Evolutionary conservation across 495 filamentous ascomycete genomes (phyloP).

Genomic region (Trichodelitschia bisporula): DNA sequence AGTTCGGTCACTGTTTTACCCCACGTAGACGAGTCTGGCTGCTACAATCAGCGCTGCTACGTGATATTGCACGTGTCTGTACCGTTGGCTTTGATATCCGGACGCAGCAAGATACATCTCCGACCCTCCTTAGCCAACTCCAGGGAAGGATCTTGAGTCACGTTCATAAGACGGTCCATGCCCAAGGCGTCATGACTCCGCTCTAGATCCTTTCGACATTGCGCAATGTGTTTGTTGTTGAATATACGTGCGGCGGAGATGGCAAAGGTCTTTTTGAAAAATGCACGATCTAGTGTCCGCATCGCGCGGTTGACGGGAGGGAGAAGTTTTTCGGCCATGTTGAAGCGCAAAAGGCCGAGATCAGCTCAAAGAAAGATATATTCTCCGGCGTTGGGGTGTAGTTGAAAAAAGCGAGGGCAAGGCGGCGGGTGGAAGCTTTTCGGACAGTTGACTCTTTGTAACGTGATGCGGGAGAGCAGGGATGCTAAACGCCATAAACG

Average conservation of each 20-base stretch:
- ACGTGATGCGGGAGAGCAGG: too few relatives aligned
- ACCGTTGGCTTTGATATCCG: constrained; percentile 46
- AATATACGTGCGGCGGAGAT: constrained; percentile 56
- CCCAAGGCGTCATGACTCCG: constrained; percentile 33
- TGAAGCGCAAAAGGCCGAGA: too few relatives aligned
- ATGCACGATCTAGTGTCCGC: constrained; percentile 51
- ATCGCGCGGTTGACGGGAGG: constrained; percentile 67
- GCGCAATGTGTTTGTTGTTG: constrained; percentile 44
- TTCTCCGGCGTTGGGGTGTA: too few relatives aligned
- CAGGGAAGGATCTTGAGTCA: constrained; percentile 25
- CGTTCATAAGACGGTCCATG: constrained; percentile 29
- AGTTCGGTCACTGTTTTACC: constrained; percentile 40
- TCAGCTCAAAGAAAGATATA: too few relatives aligned
- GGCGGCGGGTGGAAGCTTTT: too few relatives aligned
- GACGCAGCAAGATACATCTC: constrained; percentile 55
- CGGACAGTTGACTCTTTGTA: too few relatives aligned
- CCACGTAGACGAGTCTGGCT: constrained; percentile 49
- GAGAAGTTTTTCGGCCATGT: too few relatives aligned
- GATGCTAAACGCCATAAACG: too few relatives aligned
- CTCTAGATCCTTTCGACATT: constrained; percentile 32
- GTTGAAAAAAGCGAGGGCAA: too few relatives aligned
- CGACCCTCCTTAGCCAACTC: constrained; percentile 23
- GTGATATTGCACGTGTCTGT: constrained; percentile 2
- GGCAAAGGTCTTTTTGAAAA: constrained; percentile 53
- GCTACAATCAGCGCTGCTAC: constrained; percentile 3